Evolutionary conservation across 495 filamentous ascomycete species (phyloP), one percentile per base, ranked within the genome.

Genomic region (Astrothelium subdiscretum): DNA sequence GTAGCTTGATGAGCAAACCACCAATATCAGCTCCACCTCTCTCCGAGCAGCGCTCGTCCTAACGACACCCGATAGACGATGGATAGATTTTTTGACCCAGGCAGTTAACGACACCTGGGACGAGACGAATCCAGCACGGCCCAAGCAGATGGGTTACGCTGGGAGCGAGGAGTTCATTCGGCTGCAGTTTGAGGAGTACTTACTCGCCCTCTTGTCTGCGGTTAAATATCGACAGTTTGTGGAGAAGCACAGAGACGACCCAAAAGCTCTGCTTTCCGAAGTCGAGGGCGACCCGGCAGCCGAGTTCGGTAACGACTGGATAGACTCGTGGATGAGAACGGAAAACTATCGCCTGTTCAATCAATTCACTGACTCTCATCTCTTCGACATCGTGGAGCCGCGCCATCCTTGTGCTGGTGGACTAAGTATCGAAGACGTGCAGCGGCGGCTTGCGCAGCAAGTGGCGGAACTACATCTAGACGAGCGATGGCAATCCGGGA

Each of bases 111-210:
- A 97, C 62, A 96, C 92, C 0, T 98, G 94, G 94, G 92, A 97
- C 74, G 90, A 95, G 42, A 77, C 83, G 5, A 91, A 97, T 73
- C 94, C 94, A 6, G 79, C 84, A 58, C 83, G 88, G 44, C 94
- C 94, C 18, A 96, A 91, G 67, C 96, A 91, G 6, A 87, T 95
- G 78, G 92, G 92, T 20, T 98, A 96, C 70, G 87, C 90, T 67
- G 94, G 94, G 59, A 96, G 92, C 63, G 94, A 98, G 76, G 95
- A 97, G 70, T 97, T 97, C 71, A 97, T 98, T 68, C 84, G 94
- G 22, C 83, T 97, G 6, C 94, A 98, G 68, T 98, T 98, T 63
- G 94, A 98, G 77, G 95, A 97, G 71, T 98, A 98, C 68, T 79
- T 97, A 20, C 79, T 97, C 6, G 91, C 92, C 1, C 80, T 98